phyloP scores from a whole-genome alignment of 2,329 filamentous ascomycete species.

The Ceratocystis colombiana region DNA sequence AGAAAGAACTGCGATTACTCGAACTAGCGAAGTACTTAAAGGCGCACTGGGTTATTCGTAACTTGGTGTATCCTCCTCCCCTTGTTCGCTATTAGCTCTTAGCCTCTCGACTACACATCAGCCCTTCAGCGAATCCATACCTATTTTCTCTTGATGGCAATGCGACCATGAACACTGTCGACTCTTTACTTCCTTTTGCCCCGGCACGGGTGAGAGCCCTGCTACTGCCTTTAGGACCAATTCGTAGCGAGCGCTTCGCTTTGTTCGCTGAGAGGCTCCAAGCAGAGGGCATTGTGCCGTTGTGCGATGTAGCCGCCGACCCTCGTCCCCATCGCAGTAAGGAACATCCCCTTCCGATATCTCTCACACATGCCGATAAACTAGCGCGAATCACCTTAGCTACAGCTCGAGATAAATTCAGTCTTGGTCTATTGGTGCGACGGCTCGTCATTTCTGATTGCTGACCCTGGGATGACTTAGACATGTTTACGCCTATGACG shows the following conservation, averaged over 20 bases:
- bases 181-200: constrained; percentile 81
- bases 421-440: neutral
- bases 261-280: constrained; percentile 69
- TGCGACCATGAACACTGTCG: constrained; percentile 64
- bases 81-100: neutral
- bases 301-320: constrained; percentile 81
- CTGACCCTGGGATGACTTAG: constrained; percentile 37
- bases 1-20: neutral
- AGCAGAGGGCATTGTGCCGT: constrained; percentile 67
- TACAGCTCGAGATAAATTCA: neutral
- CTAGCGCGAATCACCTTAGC: neutral
- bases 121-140: neutral
- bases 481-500: constrained; percentile 85
- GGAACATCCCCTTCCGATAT: constrained; percentile 28
- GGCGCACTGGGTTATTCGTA: neutral
- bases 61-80: neutral
- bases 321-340: constrained; percentile 75
- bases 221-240: constrained; percentile 74
- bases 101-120: neutral
- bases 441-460: constrained; percentile 3
- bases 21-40: neutral
- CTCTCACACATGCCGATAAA: neutral
- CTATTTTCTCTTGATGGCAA: constrained; percentile 27
- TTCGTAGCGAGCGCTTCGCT: constrained; percentile 70
- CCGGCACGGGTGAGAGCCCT: constrained; percentile 84